These are phyloP conservation scores for Protea cynaroides DNA, from an alignment of 164 flowering plant species.

Conservation along the genomic window DNA sequence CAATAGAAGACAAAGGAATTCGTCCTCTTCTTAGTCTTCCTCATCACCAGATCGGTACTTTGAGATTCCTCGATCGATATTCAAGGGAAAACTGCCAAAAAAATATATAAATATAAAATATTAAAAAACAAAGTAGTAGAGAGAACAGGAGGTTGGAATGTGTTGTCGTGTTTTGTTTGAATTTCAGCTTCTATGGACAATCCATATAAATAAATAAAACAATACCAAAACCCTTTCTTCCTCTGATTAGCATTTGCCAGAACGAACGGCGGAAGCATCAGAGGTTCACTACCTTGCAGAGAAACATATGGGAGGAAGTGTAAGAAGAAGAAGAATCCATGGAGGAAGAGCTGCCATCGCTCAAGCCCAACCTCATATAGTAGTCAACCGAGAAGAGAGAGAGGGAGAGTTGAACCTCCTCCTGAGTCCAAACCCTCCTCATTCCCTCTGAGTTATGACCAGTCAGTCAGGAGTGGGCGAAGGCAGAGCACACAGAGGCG, in stretches of 20 bases:
- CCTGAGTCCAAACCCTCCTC: conserved; percentile 40
- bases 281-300: conserved; percentile 56
- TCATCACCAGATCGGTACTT: conserved; percentile 60
- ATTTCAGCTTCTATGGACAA: too few relatives aligned
- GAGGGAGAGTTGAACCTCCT: conserved; percentile 65
- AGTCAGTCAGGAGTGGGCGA: conserved; percentile 46
- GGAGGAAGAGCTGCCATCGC: too few relatives aligned
- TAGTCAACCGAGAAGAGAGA: conserved; percentile 83
- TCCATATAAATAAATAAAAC: too few relatives aligned
- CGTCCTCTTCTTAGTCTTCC: conserved; percentile 39
- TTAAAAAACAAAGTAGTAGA: too few relatives aligned
- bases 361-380: too few relatives aligned
- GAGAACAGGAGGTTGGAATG: too few relatives aligned
- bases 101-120: too few relatives aligned
- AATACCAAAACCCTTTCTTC: too few relatives aligned
- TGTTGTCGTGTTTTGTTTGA: too few relatives aligned
- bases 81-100: conserved; percentile 35
- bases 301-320: conserved; percentile 63
- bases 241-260: too few relatives aligned
- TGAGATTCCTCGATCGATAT: conserved; percentile 30
- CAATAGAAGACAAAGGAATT: conserved; percentile 59
- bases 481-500: conserved; percentile 65
- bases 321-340: too few relatives aligned
- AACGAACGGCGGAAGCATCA: too few relatives aligned
- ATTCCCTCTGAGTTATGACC: conserved; percentile 14